Conservation (phyloP, 2,329 filamentous ascomycete genomes). For the Allantophomopsis cytisporea region DNA sequence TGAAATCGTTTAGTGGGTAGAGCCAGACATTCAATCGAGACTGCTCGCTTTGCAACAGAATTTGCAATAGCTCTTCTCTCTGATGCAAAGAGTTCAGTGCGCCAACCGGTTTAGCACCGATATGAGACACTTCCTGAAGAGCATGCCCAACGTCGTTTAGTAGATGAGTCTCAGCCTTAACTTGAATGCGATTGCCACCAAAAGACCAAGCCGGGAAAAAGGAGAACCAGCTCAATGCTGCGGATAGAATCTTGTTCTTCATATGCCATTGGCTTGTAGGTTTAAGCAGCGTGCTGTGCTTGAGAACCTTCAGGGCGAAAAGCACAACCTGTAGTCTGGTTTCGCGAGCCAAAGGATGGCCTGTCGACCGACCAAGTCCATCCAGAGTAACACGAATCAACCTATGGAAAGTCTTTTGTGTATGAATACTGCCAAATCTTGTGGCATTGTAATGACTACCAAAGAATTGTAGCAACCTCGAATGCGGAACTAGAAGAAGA, state of each 20-base stretch:
- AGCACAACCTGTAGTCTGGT: slow-evolving; percentile 81
- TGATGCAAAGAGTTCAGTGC: slow-evolving; percentile 52
- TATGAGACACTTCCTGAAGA: slow-evolving; percentile 48
- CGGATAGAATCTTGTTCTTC: slow-evolving; percentile 80
- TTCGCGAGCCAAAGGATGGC: slow-evolving; percentile 81
- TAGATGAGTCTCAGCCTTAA: slow-evolving; percentile 82
- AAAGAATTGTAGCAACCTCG: slow-evolving; percentile 76
- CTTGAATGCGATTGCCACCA: slow-evolving; percentile 81
- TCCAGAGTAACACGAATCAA: slow-evolving; percentile 69
- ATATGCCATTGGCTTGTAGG: slow-evolving; percentile 60
- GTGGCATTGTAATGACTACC: slow-evolving; percentile 91
- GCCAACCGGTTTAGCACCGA: slow-evolving; percentile 34
- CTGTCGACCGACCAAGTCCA: slow-evolving; percentile 54
- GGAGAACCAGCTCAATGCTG: slow-evolving; percentile 79
- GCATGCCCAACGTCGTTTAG: slow-evolving; percentile 60
- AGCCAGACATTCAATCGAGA: slow-evolving; percentile 81
- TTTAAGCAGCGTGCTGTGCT: slow-evolving; percentile 54
- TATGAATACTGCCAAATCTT: slow-evolving; percentile 70
- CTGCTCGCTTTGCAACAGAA: slow-evolving; percentile 76
- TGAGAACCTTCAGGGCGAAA: slow-evolving; percentile 68
- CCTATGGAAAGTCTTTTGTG: slow-evolving; percentile 69
- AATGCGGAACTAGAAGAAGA: slow-evolving; percentile 75
- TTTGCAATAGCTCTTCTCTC: slow-evolving; percentile 72
- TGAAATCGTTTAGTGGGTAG: slow-evolving; percentile 58
- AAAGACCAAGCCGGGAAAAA: slow-evolving; percentile 83